A percentile compares a stretch with the other conserved stretches of the same genome.
These are phyloP conservation scores for Trichoderma asperellum DNA, from an alignment of 2,329 filamentous ascomycete genomes.

Conservation along the genomic window DNA sequence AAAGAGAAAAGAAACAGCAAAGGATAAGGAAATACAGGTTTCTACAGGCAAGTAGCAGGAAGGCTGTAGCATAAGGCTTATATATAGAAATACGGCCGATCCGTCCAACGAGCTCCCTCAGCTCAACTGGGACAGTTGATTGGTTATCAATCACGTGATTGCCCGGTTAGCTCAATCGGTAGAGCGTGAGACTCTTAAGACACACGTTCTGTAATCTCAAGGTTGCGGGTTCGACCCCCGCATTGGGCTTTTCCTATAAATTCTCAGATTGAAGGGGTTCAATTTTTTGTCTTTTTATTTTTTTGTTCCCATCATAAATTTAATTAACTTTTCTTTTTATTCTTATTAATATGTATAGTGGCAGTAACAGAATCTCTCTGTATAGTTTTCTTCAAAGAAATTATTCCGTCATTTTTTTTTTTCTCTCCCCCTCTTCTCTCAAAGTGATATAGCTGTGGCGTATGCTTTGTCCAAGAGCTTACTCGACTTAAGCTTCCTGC, in stretches of 20 bases:
- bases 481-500: neutral
- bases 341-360: neutral
- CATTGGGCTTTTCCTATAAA: constrained; percentile 48
- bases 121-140: neutral
- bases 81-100: neutral
- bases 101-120: neutral
- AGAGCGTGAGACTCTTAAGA: constrained; percentile 72
- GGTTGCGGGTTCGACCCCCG: constrained; percentile 59
- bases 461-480: neutral
- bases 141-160: neutral
- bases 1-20: too few species aligned
- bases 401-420: too few species aligned
- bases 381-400: neutral
- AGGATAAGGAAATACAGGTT: too few species aligned
- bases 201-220: constrained; percentile 49
- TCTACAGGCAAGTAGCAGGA: too few species aligned
- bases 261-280: neutral
- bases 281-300: constrained; percentile 1
- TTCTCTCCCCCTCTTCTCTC: neutral
- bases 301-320: neutral
- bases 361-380: neutral
- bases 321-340: too few species aligned
- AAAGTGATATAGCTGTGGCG: neutral
- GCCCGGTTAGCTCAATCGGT: constrained; percentile 45
- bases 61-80: neutral